Evolutionary conservation across 805 yeast genomes (phyloP).

Genomic region (Ogataea paradorogensis): DNA sequence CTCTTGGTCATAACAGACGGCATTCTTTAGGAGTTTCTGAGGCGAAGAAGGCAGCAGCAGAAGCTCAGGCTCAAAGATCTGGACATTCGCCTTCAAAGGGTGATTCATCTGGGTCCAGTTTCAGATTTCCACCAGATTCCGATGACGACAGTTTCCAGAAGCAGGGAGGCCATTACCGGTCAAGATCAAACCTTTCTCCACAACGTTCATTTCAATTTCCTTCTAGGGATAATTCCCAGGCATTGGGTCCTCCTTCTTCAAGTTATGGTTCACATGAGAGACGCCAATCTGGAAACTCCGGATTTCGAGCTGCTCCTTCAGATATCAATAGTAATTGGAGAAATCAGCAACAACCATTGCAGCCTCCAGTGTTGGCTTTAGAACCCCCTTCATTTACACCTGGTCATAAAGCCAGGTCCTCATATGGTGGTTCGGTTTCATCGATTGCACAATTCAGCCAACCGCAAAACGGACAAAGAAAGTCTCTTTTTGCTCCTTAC

Average conservation of each 20-base stretch:
- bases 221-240: slow-evolving; percentile 34
- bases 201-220: slow-evolving; percentile 65
- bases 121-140: slow-evolving; percentile 54
- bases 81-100: slow-evolving; percentile 33
- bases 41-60: slow-evolving; percentile 96
- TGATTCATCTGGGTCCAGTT: slow-evolving; percentile 39
- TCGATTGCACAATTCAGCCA: slow-evolving; percentile 40
- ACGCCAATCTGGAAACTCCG: slow-evolving; percentile 40
- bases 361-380: slow-evolving; percentile 22
- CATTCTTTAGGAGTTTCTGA: slow-evolving; percentile 90
- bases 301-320: slow-evolving; percentile 40
- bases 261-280: slow-evolving; percentile 44
- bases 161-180: slow-evolving; percentile 23
- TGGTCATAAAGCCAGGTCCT: slow-evolving; percentile 75
- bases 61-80: slow-evolving; percentile 70
- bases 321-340: slow-evolving; percentile 65
- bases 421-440: slow-evolving; percentile 63
- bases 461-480: slow-evolving; percentile 46
- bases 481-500: slow-evolving; percentile 92
- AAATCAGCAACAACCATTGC: slow-evolving; percentile 44
- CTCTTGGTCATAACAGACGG: slow-evolving; percentile 79
- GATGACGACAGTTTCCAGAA: slow-evolving; percentile 11
- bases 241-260: slow-evolving; percentile 54
- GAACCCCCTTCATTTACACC: slow-evolving; percentile 52
- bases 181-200: slow-evolving; percentile 41